These are phyloP conservation scores for Setomelanomma holmii DNA, from an alignment of 2,329 filamentous ascomycete species.

Conservation along the genomic window DNA sequence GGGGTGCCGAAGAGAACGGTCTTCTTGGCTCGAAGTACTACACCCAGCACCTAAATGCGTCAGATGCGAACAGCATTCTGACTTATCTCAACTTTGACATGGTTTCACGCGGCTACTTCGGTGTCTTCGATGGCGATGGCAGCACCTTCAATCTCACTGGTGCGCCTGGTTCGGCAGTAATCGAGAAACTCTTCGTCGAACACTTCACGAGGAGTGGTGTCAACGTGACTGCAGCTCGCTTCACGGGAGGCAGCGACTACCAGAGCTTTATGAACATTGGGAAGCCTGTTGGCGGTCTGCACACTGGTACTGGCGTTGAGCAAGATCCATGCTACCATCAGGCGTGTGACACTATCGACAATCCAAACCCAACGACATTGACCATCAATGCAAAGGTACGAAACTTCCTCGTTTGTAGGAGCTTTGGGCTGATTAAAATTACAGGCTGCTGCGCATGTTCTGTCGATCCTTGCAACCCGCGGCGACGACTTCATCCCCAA, in stretches of 20 bases:
- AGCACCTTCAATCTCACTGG: slow-evolving; percentile 43
- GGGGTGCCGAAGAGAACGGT: slow-evolving; percentile 51
- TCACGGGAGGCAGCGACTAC: slow-evolving; percentile 51
- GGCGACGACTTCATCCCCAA: slow-evolving; percentile 45
- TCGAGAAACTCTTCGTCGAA: slow-evolving; percentile 47
- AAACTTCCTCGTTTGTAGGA: slow-evolving; percentile 1
- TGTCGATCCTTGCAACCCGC: slow-evolving; percentile 40
- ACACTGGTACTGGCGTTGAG: slow-evolving; percentile 50
- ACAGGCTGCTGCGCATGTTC: slow-evolving; percentile 45
- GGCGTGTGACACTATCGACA: slow-evolving; percentile 48
- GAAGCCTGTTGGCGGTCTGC: slow-evolving; percentile 50
- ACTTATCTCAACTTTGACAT: slow-evolving; percentile 55
- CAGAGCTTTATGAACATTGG: slow-evolving; percentile 50
- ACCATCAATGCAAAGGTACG: slow-evolving; percentile 48
- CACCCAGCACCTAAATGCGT: slow-evolving; percentile 39
- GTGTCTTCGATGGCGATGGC: slow-evolving; percentile 50
- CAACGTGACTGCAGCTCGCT: slow-evolving; percentile 46
- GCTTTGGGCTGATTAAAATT: slow-evolving; percentile 6
- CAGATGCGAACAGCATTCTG: slow-evolving; percentile 46
- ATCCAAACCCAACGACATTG: slow-evolving; percentile 47
- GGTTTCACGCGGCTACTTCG: slow-evolving; percentile 49
- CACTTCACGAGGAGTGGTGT: slow-evolving; percentile 45
- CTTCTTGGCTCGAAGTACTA: slow-evolving; percentile 50
- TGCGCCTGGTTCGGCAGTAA: slow-evolving; percentile 41
- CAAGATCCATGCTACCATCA: slow-evolving; percentile 52